Evolutionary conservation across 1,284 basidiomycete species (phyloP), one percentile per base, ranked within the genome.

Genomic region (Fistulinella cinereoalba): DNA sequence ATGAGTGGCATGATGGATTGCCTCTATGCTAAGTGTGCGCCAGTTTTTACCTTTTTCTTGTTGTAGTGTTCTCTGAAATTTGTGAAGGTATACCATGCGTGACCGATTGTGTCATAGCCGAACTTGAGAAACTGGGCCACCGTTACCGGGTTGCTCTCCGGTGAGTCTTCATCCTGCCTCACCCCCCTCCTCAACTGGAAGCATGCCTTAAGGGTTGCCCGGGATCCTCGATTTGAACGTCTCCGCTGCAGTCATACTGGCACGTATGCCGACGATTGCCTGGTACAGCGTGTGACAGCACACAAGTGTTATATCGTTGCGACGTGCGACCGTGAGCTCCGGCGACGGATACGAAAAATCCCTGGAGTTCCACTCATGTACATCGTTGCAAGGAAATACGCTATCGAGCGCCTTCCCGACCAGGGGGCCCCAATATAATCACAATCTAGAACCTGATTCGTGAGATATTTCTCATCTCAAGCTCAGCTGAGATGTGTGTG

Each of bases 1-100:
- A 79, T 98, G 18, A 86, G 90, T 61, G 94, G 92, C 13, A 98
- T 99, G 97, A 98, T 99, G 95, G 97, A 99, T 66, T 97, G 95
- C 60, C 74, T 99, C 12, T 98, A 92, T 70, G 97, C 97, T n/a
- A 98, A 99, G 74, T 96, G 95, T 96, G 60, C 54, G 88, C n/a
- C n/a, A n/a, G n/a, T n/a, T n/a, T n/a, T n/a, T 72, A 18, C 8
- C 37, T 37, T 13, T 46, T 31, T n/a, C 11, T 46, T 28, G 8
- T 29, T 18, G 22, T 25, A 25, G 39, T 37, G 32, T 28, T 10
- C 31, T 39, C 41, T 53, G 19, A 50, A 33, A 37, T 47, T 32
- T 21, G 23, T 22, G 10, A 63, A 96, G 95, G 92, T 66, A 98
- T 98, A 58, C 97, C 97, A 0, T 98, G 95, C 59, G 92, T 99